Base-by-base conservation (phyloP, 371 early-diverging fungal genomes). In the Cokeromyces recurvatus region DNA sequence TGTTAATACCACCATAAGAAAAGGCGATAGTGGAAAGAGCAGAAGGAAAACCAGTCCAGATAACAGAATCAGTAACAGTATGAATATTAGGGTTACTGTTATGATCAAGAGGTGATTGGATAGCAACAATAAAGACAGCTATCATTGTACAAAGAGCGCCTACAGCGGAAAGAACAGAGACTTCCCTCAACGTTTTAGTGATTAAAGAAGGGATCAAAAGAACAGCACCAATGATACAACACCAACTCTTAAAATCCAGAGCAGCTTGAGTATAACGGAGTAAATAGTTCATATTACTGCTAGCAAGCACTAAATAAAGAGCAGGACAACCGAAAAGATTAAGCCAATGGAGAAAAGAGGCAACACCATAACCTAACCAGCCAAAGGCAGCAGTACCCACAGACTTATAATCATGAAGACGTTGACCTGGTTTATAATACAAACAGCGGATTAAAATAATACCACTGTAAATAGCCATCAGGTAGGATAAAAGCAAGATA, bases 301-400 rank as follows among this genome's bases (percentile, higher is more conserved):
- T 81, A 12, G 90, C 85, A 43, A 93, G 58, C 29, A 91, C 83
- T 15, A 93, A 68, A 51, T 88, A 93, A 17, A 91, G 74, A 43
- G 86, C 81, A 2, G 86, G 79, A 29, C 84, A 84, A 48, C 91
- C 89, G 27, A 86, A 61, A 7, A 85, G 61, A 48, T 84, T 84
- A 12, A 81, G 61, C 53, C 84, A 80, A 40, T 87, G 81, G 53
- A 89, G 77, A 36, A 81, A 60, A 16, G 80, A 79, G 7, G 81
- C 77, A 15, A 82, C 27, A 15, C 72, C 60, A 37, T 84, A 78
- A 34, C 86, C 86, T 9, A 53, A 24, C 48, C 65, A 49, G 2
- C 90, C 88, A 46, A 59, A 71, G 1, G 90, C 89, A 34, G 79
- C 84, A 6, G 66, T 67, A 14, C 83, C 83, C 3, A 87, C 77